Conservation (phyloP, 495 filamentous ascomycete genomes). For the Penicillium taxi region DNA sequence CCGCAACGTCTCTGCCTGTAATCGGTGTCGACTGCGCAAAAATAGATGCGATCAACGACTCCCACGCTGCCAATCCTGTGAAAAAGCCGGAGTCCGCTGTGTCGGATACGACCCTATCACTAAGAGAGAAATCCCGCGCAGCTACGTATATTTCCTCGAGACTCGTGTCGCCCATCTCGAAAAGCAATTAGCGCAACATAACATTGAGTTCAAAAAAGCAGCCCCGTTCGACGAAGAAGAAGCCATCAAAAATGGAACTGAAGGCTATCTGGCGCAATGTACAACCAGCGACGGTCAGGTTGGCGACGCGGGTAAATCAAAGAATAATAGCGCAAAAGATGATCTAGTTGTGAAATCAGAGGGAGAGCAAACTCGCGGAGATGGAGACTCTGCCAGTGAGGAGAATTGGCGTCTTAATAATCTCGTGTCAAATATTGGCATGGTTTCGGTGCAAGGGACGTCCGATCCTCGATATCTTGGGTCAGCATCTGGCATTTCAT, state of each 20-base stretch:
- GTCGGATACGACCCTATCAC: slow-evolving; percentile 95
- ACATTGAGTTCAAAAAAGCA: slow-evolving; percentile 63
- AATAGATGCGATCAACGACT: slow-evolving; percentile 91
- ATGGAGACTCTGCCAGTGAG: slow-evolving; percentile 35
- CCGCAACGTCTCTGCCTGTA: slow-evolving; percentile 91
- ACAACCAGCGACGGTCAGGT: slow-evolving; percentile 10
- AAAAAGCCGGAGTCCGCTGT: slow-evolving; percentile 81
- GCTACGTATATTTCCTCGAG: slow-evolving; percentile 93
- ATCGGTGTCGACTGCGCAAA: slow-evolving; percentile 84
- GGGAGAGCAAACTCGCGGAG: slow-evolving; percentile 12
- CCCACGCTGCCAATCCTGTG: slow-evolving; percentile 81
- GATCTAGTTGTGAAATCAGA: slow-evolving; percentile 29
- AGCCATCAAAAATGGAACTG: slow-evolving; percentile 30
- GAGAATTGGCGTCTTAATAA: slow-evolving; percentile 60
- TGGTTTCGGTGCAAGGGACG: slow-evolving; percentile 66
- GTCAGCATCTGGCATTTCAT: slow-evolving; percentile 85
- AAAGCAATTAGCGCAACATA: slow-evolving; percentile 59
- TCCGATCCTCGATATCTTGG: slow-evolving; percentile 76
- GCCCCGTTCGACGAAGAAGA: slow-evolving; percentile 66
- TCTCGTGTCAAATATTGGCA: slow-evolving; percentile 67
- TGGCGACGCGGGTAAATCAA: slow-evolving; percentile 18
- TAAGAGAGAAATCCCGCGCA: slow-evolving; percentile 86
- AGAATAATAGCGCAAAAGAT: slow-evolving; percentile 14
- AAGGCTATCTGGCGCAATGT: slow-evolving; percentile 21
- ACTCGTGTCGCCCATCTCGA: slow-evolving; percentile 78